phyloP scores from a whole-genome alignment of 805 yeast genomes.

The Saccharomycopsis olivae region DNA sequence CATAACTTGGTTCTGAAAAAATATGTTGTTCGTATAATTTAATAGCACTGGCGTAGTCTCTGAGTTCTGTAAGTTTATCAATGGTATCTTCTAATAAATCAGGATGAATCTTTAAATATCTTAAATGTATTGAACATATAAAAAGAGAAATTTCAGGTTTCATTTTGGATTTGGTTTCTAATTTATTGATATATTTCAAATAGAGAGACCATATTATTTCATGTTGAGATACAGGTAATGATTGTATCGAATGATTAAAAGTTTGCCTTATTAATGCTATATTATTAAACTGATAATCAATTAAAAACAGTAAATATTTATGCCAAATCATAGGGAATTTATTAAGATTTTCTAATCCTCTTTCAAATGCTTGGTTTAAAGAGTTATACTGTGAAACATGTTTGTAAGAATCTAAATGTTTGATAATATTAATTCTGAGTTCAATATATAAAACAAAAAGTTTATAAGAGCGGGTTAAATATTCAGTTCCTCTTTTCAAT shows the following conservation, averaged over 20 bases:
- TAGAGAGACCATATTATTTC: constrained; percentile 45
- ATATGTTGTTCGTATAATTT: constrained; percentile 26
- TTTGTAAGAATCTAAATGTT: constrained; percentile 23
- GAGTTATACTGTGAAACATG: constrained; percentile 25
- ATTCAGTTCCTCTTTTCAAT: constrained; percentile 39
- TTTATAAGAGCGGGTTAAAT: constrained; percentile 36
- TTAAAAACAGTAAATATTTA: constrained; percentile 35
- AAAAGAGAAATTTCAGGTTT: constrained; percentile 23
- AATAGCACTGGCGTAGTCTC: constrained; percentile 23
- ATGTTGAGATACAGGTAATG: constrained; percentile 44
- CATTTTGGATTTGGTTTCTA: constrained; percentile 35
- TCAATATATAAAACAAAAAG: constrained; percentile 45
- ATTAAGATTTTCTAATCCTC: constrained; percentile 32
- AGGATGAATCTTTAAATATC: constrained; percentile 9
- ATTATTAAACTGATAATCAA: constrained; percentile 23
- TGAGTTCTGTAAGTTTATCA: constrained; percentile 26
- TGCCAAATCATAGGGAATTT: constrained; percentile 44
- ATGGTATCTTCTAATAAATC: constrained; percentile 26
- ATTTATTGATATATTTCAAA: constrained; percentile 33
- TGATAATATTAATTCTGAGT: constrained; percentile 27
- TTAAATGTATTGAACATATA: constrained; percentile 1
- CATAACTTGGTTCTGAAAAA: constrained; percentile 26
- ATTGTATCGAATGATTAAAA: constrained; percentile 40
- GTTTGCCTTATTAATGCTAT: constrained; percentile 30
- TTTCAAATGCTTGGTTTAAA: constrained; percentile 37